Evolutionary conservation across 345 rosid genomes (phyloP).

Genomic region (Nephelium lappaceum): DNA sequence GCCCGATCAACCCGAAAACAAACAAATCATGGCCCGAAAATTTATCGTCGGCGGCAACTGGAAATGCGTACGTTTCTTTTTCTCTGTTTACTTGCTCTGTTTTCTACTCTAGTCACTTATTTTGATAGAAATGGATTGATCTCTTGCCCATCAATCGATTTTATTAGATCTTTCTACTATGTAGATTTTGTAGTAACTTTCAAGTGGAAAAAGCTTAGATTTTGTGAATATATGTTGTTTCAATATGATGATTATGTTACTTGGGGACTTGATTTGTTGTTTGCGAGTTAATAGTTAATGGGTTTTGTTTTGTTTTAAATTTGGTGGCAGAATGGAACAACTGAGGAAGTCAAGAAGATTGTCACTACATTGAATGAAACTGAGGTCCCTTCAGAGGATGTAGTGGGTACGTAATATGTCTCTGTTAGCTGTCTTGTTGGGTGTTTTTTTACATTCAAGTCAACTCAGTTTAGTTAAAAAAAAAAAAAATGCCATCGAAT

Average conservation of each 20-base stretch:
- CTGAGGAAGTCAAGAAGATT: conserved; percentile 74
- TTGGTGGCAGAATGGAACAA: conserved; percentile 61
- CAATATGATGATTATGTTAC: background rate
- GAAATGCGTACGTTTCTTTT: conserved; percentile 61
- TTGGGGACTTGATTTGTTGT: background rate
- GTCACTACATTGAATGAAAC: conserved; percentile 57
- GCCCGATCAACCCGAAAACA: background rate
- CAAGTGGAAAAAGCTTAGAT: background rate
- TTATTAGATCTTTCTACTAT: conserved; percentile 2
- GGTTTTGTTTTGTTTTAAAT: background rate
- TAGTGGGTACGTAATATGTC: conserved; percentile 56
- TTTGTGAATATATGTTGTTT: background rate
- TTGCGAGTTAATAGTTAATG: background rate
- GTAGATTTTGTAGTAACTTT: background rate
- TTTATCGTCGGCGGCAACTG: conserved; percentile 89
- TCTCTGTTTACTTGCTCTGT: background rate
- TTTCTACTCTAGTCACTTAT: background rate
- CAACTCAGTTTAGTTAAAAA: background rate
- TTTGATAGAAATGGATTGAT: background rate
- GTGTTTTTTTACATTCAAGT: background rate
- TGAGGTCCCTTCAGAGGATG: conserved; percentile 68
- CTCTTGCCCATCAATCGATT: background rate
- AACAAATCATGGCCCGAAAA: conserved; percentile 52
- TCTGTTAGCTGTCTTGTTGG: background rate
- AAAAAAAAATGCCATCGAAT: no score